Evolutionary conservation across 768 basidiomycete genomes (phyloP).

Genomic region (Suillus paluster): DNA sequence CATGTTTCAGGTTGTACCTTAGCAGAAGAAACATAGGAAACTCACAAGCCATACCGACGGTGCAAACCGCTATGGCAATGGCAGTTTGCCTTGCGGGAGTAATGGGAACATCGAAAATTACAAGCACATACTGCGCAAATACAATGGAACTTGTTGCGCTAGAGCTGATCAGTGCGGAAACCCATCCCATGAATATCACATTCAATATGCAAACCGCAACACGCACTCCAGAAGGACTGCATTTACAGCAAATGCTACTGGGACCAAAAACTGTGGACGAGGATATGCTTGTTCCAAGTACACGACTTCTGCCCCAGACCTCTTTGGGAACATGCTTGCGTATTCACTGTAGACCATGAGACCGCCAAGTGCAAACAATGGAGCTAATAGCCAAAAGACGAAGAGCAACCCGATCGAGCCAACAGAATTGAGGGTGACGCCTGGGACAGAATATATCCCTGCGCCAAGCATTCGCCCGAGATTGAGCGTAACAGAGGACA

Average conservation of each 20-base stretch:
- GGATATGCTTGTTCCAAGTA: conserved; percentile 41
- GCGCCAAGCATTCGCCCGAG: conserved; percentile 9
- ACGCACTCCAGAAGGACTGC: conserved; percentile 30
- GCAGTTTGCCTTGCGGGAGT: conserved; percentile 23
- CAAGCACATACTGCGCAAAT: conserved; percentile 30
- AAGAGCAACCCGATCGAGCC: conserved; percentile 8
- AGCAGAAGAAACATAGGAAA: background rate
- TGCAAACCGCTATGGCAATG: conserved; percentile 26
- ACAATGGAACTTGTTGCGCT: conserved; percentile 28
- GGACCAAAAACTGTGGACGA: conserved; percentile 36
- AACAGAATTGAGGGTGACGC: conserved; percentile 10
- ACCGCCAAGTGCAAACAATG: conserved; percentile 9
- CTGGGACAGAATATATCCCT: conserved; percentile 12
- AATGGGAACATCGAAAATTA: conserved; percentile 20
- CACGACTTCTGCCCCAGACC: conserved; percentile 54
- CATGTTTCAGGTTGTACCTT: too few relatives aligned
- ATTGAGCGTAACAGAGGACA: conserved; percentile 11
- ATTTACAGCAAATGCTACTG: conserved; percentile 45
- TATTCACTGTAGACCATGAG: conserved; percentile 43
- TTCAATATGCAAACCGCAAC: background rate
- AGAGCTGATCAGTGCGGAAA: conserved; percentile 10
- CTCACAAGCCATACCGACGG: conserved; percentile 23
- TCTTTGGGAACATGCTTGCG: conserved; percentile 50
- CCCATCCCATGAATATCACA: background rate
- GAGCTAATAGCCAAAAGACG: conserved; percentile 8